phyloP scores from a whole-genome alignment of 2,329 filamentous ascomycete genomes.

The Phoma sp. region DNA sequence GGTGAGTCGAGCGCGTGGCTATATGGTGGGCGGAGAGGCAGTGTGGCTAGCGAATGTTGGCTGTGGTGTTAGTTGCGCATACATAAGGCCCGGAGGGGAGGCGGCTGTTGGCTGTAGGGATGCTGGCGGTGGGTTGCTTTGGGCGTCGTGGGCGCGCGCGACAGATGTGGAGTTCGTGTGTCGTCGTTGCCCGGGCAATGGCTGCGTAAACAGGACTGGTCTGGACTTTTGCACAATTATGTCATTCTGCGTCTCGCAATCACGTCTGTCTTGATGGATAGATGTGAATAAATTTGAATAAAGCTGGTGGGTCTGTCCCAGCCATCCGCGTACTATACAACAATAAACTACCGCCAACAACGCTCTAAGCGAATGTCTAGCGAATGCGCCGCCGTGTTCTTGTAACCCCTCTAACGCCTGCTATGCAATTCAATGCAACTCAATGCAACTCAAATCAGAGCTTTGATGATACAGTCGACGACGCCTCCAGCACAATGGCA shows the following conservation, averaged over 20 bases:
- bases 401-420: slow-evolving; percentile 9
- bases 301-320: too few relatives aligned
- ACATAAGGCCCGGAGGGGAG: slow-evolving; percentile 44
- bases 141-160: slow-evolving; percentile 10
- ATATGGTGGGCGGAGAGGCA: slow-evolving; percentile 27
- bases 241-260: neutral
- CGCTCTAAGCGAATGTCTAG: slow-evolving; percentile 1
- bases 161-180: slow-evolving; percentile 13
- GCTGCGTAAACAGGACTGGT: slow-evolving; percentile 7
- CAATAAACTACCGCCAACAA: neutral
- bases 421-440: slow-evolving; percentile 2
- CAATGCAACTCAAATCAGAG: neutral
- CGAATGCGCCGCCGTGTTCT: neutral
- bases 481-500: slow-evolving; percentile 52
- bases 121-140: slow-evolving; percentile 36
- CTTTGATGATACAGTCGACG: slow-evolving; percentile 14
- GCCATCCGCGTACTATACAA: slow-evolving; percentile 9
- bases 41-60: slow-evolving; percentile 48
- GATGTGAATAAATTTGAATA: too few relatives aligned
- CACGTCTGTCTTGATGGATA: too few relatives aligned
- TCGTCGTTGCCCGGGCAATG: slow-evolving; percentile 14
- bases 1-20: slow-evolving; percentile 25
- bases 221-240: slow-evolving; percentile 8
- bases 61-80: slow-evolving; percentile 48
- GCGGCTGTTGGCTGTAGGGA: slow-evolving; percentile 45